Evolutionary conservation across 345 rosid genomes (phyloP), one percentile per base, ranked within the genome.

Genomic region (Toxicodendron radicans): DNA sequence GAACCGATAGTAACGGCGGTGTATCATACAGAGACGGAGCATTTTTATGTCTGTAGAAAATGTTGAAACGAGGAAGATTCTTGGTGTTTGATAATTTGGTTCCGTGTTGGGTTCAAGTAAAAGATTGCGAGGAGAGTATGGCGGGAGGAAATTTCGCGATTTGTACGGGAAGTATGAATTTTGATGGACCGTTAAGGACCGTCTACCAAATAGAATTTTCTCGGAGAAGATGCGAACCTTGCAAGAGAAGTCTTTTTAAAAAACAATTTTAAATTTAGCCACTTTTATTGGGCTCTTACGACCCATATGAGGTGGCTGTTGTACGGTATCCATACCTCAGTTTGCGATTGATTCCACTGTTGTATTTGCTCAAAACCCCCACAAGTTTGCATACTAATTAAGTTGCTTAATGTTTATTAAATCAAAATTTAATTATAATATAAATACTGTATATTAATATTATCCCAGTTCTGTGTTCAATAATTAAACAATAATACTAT

Each of bases 1-100:
- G 51, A 76, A 78, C 67, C 74, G 83, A 61, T 53, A 73, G 67
- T 71, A 76, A 60, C 86, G 85, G 70, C 86, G 86, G 76, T 65
- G 78, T 75, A 80, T 75, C 67, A 75, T 74, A 62, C 86, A 80
- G 72, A 79, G 83, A 76, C 83, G 94, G 65, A 88, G 81, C 93
- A 91, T 88, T 58, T 49, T 3, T 59, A 8, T 1, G n/a, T 71
- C 12, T 16, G 8, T 4, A 17, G 23, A 32, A 21, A 3, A 18
- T 32, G 58, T 9, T 24, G 48, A 7, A 66, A 12, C 1, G 43
- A 38, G 11, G 30, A n/a, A n/a, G n/a, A n/a, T n/a, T n/a, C n/a
- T n/a, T n/a, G n/a, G 21, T 43, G 10, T 48, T 38, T 58, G 64
- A 23, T 14, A 32, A 14, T 32, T 7, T 10, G 46, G 35, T 48